These are phyloP conservation scores for Sclerotinia trifoliorum DNA, from an alignment of 2,329 filamentous ascomycete species.

Conservation along the genomic window DNA sequence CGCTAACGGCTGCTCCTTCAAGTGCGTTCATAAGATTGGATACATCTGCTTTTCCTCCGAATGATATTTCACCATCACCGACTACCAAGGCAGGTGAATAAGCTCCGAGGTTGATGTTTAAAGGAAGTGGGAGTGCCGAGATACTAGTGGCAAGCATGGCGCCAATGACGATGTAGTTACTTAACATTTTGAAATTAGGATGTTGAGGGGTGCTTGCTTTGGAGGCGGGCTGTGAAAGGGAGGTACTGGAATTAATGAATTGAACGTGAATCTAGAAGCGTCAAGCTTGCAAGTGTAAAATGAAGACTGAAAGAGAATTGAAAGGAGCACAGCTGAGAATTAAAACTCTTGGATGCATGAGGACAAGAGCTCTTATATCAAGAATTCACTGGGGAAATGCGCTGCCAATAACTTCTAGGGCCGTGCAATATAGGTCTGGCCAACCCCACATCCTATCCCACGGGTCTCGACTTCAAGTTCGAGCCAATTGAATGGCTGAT, in stretches of 20 bases:
- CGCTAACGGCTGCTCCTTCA: slow-evolving; percentile 12
- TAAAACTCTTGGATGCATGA: slow-evolving; percentile 22
- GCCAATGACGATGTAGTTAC: slow-evolving; percentile 15
- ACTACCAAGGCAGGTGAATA: slow-evolving; percentile 23
- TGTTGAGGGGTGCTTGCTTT: not conserved
- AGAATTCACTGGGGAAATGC: not conserved
- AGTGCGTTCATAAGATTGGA: slow-evolving; percentile 21
- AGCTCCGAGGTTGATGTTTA: slow-evolving; percentile 22
- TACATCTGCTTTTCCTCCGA: slow-evolving; percentile 21
- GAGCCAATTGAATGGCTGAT: not conserved
- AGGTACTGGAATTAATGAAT: slow-evolving; percentile 1
- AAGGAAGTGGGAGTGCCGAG: slow-evolving; percentile 20
- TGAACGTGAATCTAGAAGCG: slow-evolving; percentile 12
- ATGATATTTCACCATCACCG: slow-evolving; percentile 24
- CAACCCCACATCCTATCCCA: not conserved
- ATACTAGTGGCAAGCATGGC: slow-evolving; percentile 20
- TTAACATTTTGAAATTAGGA: slow-evolving; percentile 13
- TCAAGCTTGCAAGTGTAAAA: slow-evolving; percentile 19
- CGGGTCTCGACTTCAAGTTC: not conserved
- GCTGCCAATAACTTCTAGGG: slow-evolving; percentile 9
- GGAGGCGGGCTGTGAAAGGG: not conserved
- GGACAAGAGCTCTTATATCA: slow-evolving; percentile 23
- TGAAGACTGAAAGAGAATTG: slow-evolving; percentile 11
- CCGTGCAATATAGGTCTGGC: slow-evolving; percentile 17
- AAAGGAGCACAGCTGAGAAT: slow-evolving; percentile 22